Evolutionary conservation across 257 asterid genomes (phyloP).

Genomic region (Ocimum tenuiflorum): DNA sequence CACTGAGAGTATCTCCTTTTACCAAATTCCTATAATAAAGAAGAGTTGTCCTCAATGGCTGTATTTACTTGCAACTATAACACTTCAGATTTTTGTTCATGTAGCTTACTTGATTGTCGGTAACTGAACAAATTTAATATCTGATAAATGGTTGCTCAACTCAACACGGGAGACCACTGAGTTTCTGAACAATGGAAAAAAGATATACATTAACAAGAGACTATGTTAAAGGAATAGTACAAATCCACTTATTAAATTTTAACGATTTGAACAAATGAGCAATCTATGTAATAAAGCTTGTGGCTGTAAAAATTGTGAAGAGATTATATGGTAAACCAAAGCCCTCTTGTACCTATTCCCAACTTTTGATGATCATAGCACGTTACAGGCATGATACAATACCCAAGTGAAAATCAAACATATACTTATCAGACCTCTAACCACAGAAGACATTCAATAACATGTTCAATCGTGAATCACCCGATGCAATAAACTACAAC

Average conservation of each 20-base stretch:
- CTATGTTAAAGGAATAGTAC: neutral
- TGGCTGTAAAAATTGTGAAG: neutral
- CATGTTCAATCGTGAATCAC: neutral
- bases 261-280: neutral
- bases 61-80: neutral
- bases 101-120: conserved; percentile 70
- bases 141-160: conserved; percentile 80
- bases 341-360: conserved; percentile 2
- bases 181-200: conserved; percentile 49
- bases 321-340: neutral
- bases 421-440: neutral
- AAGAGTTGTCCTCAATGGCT: conserved; percentile 11
- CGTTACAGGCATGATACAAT: neutral
- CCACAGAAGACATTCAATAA: neutral
- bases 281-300: neutral
- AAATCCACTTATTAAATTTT: neutral
- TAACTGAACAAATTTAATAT: conserved; percentile 70
- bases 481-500: neutral
- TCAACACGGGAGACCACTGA: conserved; percentile 61
- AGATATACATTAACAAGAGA: neutral
- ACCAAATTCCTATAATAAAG: conserved; percentile 45
- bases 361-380: conserved; percentile 5
- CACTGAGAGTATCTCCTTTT: conserved; percentile 69
- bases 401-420: neutral
- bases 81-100: neutral